These are phyloP conservation scores for Microcera coccophila DNA, from an alignment of 2,329 filamentous ascomycete species.

Conservation along the genomic window DNA sequence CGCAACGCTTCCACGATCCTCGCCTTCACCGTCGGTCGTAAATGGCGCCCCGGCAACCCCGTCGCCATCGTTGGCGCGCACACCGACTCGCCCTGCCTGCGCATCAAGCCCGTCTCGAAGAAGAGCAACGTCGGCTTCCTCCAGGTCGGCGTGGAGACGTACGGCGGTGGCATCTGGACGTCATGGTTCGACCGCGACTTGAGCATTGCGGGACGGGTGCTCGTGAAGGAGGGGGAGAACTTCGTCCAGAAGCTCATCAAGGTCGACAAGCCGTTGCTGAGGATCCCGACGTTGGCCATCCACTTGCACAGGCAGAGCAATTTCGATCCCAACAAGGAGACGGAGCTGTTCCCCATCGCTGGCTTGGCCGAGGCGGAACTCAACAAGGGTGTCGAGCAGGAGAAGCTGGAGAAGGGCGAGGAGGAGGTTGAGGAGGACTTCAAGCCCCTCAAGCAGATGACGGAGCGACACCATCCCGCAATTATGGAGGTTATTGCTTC, in stretches of 20 bases:
- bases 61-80: constrained; percentile 93
- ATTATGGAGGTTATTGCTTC: constrained; percentile 80
- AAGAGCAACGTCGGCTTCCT: constrained; percentile 82
- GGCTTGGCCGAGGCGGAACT: constrained; percentile 84
- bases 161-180: constrained; percentile 96
- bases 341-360: constrained; percentile 88
- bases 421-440: constrained; percentile 52
- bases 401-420: constrained; percentile 37
- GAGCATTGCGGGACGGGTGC: constrained; percentile 80
- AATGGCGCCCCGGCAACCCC: constrained; percentile 88
- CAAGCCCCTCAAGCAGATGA: constrained; percentile 70
- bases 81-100: constrained; percentile 88
- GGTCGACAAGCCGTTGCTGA: constrained; percentile 82
- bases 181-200: constrained; percentile 97
- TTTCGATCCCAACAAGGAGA: constrained; percentile 96
- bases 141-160: constrained; percentile 94
- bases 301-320: constrained; percentile 82
- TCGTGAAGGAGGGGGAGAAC: constrained; percentile 69
- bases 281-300: constrained; percentile 90
- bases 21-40: constrained; percentile 84
- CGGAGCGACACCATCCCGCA: constrained; percentile 83
- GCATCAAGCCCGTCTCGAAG: constrained; percentile 92
- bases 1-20: constrained; percentile 89
- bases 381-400: constrained; percentile 62
- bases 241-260: constrained; percentile 84